phyloP scores from a whole-genome alignment of 805 yeast genomes.

The Phaffomyces antillensis region DNA sequence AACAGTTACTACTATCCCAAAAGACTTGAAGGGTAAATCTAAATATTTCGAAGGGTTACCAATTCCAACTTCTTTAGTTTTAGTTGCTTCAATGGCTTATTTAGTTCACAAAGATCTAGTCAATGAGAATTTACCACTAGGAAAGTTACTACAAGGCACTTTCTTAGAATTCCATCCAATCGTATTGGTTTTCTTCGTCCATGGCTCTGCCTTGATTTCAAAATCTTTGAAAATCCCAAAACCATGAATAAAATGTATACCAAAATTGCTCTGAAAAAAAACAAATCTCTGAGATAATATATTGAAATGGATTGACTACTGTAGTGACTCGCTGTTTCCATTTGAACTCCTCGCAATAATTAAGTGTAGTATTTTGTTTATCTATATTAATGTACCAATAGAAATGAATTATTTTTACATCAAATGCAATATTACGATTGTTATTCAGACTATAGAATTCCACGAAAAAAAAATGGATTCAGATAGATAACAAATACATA shows the following conservation, averaged over 20 bases:
- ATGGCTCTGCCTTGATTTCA: slow-evolving; percentile 88
- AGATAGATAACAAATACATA: too few relatives aligned
- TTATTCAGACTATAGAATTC: too few relatives aligned
- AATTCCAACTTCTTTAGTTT: slow-evolving; percentile 76
- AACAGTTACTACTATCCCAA: slow-evolving; percentile 87
- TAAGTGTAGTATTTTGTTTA: too few relatives aligned
- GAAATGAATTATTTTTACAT: too few relatives aligned
- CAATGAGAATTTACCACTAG: slow-evolving; percentile 56
- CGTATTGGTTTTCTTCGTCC: slow-evolving; percentile 54
- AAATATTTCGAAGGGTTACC: slow-evolving; percentile 95
- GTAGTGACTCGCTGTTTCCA: too few relatives aligned
- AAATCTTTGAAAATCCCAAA: slow-evolving; percentile 90
- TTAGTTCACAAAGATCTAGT: slow-evolving; percentile 50
- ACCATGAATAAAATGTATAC: slow-evolving; percentile 31
- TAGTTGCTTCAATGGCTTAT: slow-evolving; percentile 68
- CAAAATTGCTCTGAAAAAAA: background rate
- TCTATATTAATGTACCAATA: too few relatives aligned
- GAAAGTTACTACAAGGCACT: slow-evolving; percentile 47
- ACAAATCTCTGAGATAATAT: too few relatives aligned
- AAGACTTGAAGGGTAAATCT: slow-evolving; percentile 80
- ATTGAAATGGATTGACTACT: too few relatives aligned
- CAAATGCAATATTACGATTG: too few relatives aligned
- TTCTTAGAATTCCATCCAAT: slow-evolving; percentile 71
- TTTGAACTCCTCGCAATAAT: too few relatives aligned
- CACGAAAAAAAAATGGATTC: too few relatives aligned